A percentile compares a stretch with the other conserved stretches of the same genome.
phyloP scores from a whole-genome alignment of 2,329 filamentous ascomycete species.

The Xylariaceae sp. region DNA sequence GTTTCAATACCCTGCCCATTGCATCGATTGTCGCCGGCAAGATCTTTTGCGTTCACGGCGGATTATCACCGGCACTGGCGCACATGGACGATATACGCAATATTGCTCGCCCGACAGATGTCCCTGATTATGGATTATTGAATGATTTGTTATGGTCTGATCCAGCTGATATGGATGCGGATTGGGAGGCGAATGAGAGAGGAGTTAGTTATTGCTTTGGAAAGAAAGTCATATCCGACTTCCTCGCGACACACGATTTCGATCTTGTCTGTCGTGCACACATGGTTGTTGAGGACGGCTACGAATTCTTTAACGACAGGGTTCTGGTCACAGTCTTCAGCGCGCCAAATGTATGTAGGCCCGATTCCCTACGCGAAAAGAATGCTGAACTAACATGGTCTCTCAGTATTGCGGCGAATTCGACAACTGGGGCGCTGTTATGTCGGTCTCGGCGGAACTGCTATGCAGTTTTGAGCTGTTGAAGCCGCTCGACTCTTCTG shows the following conservation, averaged over 20 bases:
- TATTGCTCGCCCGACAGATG: slow-evolving; percentile 91
- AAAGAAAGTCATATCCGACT: slow-evolving; percentile 96
- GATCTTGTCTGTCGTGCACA: slow-evolving; percentile 95
- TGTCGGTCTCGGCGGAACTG: slow-evolving; percentile 91
- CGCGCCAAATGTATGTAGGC: slow-evolving; percentile 76
- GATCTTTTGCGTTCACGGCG: slow-evolving; percentile 96
- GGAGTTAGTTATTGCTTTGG: slow-evolving; percentile 98
- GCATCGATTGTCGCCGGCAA: slow-evolving; percentile 99
- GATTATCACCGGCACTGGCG: slow-evolving; percentile 81
- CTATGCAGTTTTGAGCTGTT: slow-evolving; percentile 96
- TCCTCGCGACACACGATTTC: slow-evolving; percentile 90
- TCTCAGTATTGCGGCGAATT: slow-evolving; percentile 93
- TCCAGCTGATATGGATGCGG: slow-evolving; percentile 93
- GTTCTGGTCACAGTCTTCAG: slow-evolving; percentile 96
- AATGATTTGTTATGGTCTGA: slow-evolving; percentile 98
- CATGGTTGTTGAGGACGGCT: slow-evolving; percentile 99
- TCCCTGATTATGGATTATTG: slow-evolving; percentile 90
- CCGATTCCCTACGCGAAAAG: slow-evolving; percentile 16
- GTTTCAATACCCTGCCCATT: slow-evolving; percentile 98
- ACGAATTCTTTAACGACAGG: slow-evolving; percentile 96
- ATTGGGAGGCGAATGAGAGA: slow-evolving; percentile 96
- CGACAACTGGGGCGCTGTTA: slow-evolving; percentile 97
- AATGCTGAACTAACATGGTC: slow-evolving; percentile 22
- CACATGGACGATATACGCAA: slow-evolving; percentile 99
- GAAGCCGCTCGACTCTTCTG: slow-evolving; percentile 92